These are phyloP conservation scores for Wickerhamomyces chaumierensis DNA, from an alignment of 805 yeast species.

Conservation along the genomic window DNA sequence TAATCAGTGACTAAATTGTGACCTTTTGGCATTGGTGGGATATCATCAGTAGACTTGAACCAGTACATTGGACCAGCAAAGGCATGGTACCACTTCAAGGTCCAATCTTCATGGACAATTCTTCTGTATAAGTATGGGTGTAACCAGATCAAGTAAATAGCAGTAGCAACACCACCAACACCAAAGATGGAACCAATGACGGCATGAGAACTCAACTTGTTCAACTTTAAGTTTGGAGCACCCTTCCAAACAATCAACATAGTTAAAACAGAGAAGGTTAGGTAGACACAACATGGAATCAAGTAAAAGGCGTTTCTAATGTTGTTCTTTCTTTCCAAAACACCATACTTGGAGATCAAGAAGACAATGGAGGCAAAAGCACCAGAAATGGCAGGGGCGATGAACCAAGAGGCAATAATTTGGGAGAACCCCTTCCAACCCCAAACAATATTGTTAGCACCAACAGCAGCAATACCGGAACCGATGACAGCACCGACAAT, in stretches of 20 bases:
- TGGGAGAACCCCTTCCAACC: slow-evolving; percentile 68
- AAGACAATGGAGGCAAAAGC: slow-evolving; percentile 47
- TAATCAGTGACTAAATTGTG: slow-evolving; percentile 47
- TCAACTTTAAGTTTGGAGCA: slow-evolving; percentile 54
- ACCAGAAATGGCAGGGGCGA: slow-evolving; percentile 68
- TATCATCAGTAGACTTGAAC: slow-evolving; percentile 43
- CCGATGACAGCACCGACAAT: slow-evolving; percentile 71
- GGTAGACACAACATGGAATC: slow-evolving; percentile 51
- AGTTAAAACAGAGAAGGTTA: slow-evolving; percentile 51
- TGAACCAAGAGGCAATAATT: slow-evolving; percentile 71
- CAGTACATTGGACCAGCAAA: slow-evolving; percentile 43
- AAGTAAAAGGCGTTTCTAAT: slow-evolving; percentile 43
- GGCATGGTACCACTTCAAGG: slow-evolving; percentile 44
- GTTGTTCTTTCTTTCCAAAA: slow-evolving; percentile 47
- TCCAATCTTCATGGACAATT: slow-evolving; percentile 55
- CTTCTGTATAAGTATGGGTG: slow-evolving; percentile 55
- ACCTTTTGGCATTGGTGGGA: slow-evolving; percentile 61
- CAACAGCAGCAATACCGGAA: slow-evolving; percentile 62
- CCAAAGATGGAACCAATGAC: slow-evolving; percentile 52
- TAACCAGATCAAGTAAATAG: slow-evolving; percentile 39
- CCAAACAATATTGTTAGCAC: slow-evolving; percentile 52
- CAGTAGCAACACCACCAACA: slow-evolving; percentile 46
- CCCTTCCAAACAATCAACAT: slow-evolving; percentile 78
- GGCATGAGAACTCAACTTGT: slow-evolving; percentile 39
- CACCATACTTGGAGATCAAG: slow-evolving; percentile 44